Evolutionary conservation across 345 rosid genomes (phyloP).

Genomic region (Microcos paniculata): DNA sequence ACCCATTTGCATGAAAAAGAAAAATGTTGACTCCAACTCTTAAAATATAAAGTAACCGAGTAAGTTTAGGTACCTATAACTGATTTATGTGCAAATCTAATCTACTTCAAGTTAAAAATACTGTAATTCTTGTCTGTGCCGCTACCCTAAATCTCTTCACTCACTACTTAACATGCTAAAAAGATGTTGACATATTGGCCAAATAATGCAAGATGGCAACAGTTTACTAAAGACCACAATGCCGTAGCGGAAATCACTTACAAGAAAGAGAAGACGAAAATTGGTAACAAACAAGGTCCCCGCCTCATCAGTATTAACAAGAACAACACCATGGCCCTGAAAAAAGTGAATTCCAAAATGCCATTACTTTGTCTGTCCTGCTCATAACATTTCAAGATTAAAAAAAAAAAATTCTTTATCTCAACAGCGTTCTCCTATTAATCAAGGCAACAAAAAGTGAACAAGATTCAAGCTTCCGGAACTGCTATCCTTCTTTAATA

Average conservation of each 20-base stretch:
- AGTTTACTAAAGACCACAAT: background rate
- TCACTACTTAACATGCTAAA: constrained; percentile 1
- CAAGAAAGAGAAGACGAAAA: constrained; percentile 91
- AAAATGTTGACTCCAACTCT: background rate
- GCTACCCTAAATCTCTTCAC: background rate
- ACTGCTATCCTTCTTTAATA: background rate
- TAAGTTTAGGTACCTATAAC: background rate
- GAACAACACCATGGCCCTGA: constrained; percentile 84
- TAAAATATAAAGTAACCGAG: constrained; percentile 5
- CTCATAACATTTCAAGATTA: background rate
- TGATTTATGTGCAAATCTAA: background rate
- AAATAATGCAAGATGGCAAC: constrained; percentile 6
- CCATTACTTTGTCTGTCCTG: background rate
- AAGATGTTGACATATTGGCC: background rate
- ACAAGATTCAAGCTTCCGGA: background rate
- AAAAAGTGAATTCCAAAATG: constrained; percentile 21
- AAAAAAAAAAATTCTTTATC: background rate
- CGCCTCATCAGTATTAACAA: constrained; percentile 77
- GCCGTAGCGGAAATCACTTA: constrained; percentile 31
- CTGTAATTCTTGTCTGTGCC: background rate
- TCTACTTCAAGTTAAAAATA: background rate
- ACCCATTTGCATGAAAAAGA: background rate
- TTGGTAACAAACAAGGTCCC: constrained; percentile 87
- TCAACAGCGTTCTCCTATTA: background rate
- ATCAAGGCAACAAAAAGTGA: background rate